phyloP scores from a whole-genome alignment of 2,329 filamentous ascomycete genomes.

The Didymella segeticola region DNA sequence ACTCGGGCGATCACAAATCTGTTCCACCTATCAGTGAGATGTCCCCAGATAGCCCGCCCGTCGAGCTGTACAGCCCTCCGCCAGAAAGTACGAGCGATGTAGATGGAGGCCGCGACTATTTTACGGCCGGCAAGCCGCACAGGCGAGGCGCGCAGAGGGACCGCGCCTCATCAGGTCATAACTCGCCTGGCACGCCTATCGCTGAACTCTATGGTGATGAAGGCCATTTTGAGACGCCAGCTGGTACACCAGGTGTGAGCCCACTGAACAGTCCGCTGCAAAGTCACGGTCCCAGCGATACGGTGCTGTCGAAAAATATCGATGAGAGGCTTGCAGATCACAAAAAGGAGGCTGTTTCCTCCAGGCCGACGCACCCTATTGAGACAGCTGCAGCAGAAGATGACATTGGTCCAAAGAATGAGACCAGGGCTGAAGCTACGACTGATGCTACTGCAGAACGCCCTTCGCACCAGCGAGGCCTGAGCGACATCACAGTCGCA shows the following conservation, averaged over 20 bases:
- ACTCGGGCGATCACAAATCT: slow-evolving; percentile 31
- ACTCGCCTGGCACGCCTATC: slow-evolving; percentile 34
- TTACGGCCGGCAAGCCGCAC: slow-evolving; percentile 27
- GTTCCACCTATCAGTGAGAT: slow-evolving; percentile 45
- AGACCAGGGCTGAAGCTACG: not conserved
- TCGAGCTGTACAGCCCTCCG: slow-evolving; percentile 44
- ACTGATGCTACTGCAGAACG: slow-evolving; percentile 22
- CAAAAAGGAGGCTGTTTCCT: slow-evolving; percentile 1
- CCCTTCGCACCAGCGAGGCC: slow-evolving; percentile 39
- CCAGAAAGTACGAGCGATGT: slow-evolving; percentile 20
- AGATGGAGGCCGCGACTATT: slow-evolving; percentile 34
- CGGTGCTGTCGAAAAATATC: slow-evolving; percentile 36
- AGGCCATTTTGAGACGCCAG: slow-evolving; percentile 23
- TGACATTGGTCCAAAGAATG: not conserved
- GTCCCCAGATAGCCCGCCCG: slow-evolving; percentile 40
- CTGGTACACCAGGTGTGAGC: slow-evolving; percentile 20
- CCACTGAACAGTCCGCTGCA: slow-evolving; percentile 21
- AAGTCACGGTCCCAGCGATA: slow-evolving; percentile 37
- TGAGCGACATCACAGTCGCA: slow-evolving; percentile 42
- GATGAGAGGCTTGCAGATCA: slow-evolving; percentile 32
- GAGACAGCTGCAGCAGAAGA: not conserved
- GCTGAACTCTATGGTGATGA: slow-evolving; percentile 45
- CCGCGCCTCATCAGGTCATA: slow-evolving; percentile 35
- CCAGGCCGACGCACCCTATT: not conserved
- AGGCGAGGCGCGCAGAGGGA: slow-evolving; percentile 32